Base-by-base conservation (phyloP, 805 yeast species). In the Debaryomyces tyrocola region DNA sequence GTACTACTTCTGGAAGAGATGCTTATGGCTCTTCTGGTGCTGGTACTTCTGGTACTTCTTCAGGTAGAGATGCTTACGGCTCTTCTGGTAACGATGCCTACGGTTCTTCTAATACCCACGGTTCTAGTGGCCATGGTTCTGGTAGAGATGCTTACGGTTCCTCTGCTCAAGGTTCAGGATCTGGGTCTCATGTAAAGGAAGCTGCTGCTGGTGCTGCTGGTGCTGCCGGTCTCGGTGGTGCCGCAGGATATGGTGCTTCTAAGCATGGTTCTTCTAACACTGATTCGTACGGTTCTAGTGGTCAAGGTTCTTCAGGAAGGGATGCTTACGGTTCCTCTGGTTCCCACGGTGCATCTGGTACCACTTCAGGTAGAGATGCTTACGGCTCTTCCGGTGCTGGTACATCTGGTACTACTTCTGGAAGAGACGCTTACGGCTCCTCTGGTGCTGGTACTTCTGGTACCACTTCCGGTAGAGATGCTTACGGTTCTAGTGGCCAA, bases 181-280 rank as follows among this genome's bases (percentile, higher is more conserved):
- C 48, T 35, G 45, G 45, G 6, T 42, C 43, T 37, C 56, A 49
- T 39, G 40, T 56, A n/a, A 41, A 50, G 34, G 34, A 31, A 31
- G 34, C 34, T 48, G 45, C 57, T 18, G 43, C 49, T 41, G 59
- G 56, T 15, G 44, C 59, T 20, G 38, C 57, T 14, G 54, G 53
- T 20, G 24, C 48, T 11, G 36, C 44, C 17, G 50, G 48, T 7
- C 41, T 51, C 14, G 53, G 56, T 21, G 46, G 44, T 35, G 57
- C 44, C 12, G 55, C 49, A 5, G n/a, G n/a, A n/a, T 17, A 24
- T 31, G 56, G 54, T 17, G 47, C 42, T 37, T 38, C 50, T 29
- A 42, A 35, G 10, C 40, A 50, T 37, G 37, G 27, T 24, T 24
- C 27, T 24, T 24, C 27, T 24, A 24, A 24, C 27, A 24, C 48